Evolutionary conservation across 768 basidiomycete species (phyloP).

Genomic region (Suillus luteus): DNA sequence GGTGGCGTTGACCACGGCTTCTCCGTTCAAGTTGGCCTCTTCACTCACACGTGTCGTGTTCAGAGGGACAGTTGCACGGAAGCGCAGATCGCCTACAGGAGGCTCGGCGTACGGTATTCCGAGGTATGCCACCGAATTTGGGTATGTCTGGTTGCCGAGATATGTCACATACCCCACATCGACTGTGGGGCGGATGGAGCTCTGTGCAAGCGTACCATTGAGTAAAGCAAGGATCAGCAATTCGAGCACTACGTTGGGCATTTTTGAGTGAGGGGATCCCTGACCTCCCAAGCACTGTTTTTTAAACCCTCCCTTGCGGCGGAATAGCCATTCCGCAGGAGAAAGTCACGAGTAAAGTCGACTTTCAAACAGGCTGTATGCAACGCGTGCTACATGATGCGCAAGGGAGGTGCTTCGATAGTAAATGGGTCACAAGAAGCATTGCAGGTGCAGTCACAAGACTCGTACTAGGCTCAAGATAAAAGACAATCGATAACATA

Average conservation of each 20-base stretch:
- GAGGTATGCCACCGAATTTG: constrained; percentile 58
- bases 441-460: neutral
- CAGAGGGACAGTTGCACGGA: constrained; percentile 52
- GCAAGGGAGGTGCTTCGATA: neutral
- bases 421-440: neutral
- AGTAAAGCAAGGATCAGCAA: constrained; percentile 27
- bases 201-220: constrained; percentile 15
- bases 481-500: neutral
- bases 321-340: neutral
- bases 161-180: constrained; percentile 64
- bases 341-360: constrained; percentile 3
- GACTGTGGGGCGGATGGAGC: constrained; percentile 35
- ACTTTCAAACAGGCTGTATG: neutral
- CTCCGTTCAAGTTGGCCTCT: constrained; percentile 33
- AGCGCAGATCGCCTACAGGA: constrained; percentile 44
- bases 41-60: constrained; percentile 46
- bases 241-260: neutral
- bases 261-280: constrained; percentile 4
- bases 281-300: neutral
- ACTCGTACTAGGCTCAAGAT: neutral
- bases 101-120: constrained; percentile 50
- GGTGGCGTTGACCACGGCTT: constrained; percentile 49
- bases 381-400: neutral
- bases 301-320: neutral
- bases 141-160: constrained; percentile 50